Percentiles rank a stretch among this genome's conserved stretches.
Evolutionary conservation across 2,329 filamentous ascomycete genomes (phyloP).

Genomic region (Xenoacremonium recifei): DNA sequence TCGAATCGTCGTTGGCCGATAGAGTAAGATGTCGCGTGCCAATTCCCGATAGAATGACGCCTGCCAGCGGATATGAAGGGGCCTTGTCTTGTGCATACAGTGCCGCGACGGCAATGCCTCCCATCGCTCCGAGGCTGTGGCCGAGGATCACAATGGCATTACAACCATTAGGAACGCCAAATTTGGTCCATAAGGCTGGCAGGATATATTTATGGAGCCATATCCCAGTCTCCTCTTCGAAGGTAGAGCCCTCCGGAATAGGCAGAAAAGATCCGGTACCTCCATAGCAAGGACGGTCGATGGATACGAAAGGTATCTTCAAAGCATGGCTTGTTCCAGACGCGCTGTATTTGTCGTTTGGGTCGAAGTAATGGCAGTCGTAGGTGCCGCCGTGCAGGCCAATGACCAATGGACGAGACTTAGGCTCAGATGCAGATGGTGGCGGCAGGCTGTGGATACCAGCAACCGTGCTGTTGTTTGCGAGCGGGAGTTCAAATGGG

Average conservation of each 20-base stretch:
- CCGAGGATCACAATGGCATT: conserved; percentile 16
- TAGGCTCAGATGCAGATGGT: conserved; percentile 2
- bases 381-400: conserved; percentile 21
- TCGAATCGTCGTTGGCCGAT: conserved; percentile 11
- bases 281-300: conserved; percentile 19
- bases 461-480: conserved; percentile 10
- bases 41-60: conserved; percentile 16
- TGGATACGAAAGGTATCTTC: conserved; percentile 17
- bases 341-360: conserved; percentile 12
- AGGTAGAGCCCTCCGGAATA: conserved; percentile 15
- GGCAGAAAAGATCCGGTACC: conserved; percentile 12
- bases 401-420: conserved; percentile 15
- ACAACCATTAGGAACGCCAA: conserved; percentile 12
- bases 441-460: conserved; percentile 16
- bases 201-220: conserved; percentile 15
- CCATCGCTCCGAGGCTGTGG: conserved; percentile 17
- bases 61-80: conserved; percentile 14
- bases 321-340: conserved; percentile 12
- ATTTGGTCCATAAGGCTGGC: conserved; percentile 15
- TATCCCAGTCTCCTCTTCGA: conserved; percentile 16
- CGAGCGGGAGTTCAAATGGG: conserved; percentile 10
- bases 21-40: conserved; percentile 14
- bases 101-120: conserved; percentile 15
- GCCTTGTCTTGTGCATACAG: conserved; percentile 6
- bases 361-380: conserved; percentile 20